A percentile compares a stretch with the other conserved stretches of the same genome.
Evolutionary conservation across 2,329 filamentous ascomycete species (phyloP).

Genomic region (Fusarium pseudograminearum): DNA sequence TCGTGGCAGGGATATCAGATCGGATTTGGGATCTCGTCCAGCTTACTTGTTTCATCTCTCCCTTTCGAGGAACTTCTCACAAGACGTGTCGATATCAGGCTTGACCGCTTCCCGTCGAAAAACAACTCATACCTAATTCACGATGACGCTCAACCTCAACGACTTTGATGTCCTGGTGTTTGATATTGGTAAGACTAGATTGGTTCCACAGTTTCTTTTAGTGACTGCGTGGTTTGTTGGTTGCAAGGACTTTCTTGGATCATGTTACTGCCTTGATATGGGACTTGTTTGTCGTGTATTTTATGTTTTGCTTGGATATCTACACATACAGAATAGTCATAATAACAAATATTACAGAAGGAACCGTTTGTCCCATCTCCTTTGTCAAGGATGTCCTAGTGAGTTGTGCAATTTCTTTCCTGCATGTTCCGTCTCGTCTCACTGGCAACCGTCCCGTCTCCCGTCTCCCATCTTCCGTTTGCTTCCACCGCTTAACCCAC

Average conservation of each 20-base stretch:
- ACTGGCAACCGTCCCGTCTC: conserved; percentile 28
- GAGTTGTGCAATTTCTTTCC: conserved; percentile 57
- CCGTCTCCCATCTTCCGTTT: conserved; percentile 35
- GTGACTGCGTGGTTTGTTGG: conserved; percentile 5
- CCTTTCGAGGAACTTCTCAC: background rate
- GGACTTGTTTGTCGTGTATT: conserved; percentile 18
- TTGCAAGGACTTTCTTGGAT: conserved; percentile 8
- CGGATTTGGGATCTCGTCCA: conserved; percentile 16
- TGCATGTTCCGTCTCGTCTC: conserved; percentile 23
- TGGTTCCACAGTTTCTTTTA: conserved; percentile 13
- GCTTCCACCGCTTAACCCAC: conserved; percentile 32
- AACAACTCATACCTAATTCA: conserved; percentile 8
- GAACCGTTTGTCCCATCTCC: conserved; percentile 84
- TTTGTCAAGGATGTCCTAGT: conserved; percentile 88
- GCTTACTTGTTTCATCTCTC: conserved; percentile 11
- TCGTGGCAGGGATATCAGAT: conserved; percentile 32
- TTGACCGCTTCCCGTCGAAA: conserved; percentile 39
- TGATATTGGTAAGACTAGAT: conserved; percentile 53
- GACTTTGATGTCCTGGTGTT: conserved; percentile 52
- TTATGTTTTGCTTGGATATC: conserved; percentile 12
- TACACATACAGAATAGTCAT: conserved; percentile 31
- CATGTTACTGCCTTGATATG: conserved; percentile 1
- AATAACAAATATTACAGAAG: conserved; percentile 66
- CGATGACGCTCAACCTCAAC: conserved; percentile 46
- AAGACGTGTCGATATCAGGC: conserved; percentile 29